Base-by-base conservation (phyloP, 495 filamentous ascomycete genomes). In the Acidomyces sp. region DNA sequence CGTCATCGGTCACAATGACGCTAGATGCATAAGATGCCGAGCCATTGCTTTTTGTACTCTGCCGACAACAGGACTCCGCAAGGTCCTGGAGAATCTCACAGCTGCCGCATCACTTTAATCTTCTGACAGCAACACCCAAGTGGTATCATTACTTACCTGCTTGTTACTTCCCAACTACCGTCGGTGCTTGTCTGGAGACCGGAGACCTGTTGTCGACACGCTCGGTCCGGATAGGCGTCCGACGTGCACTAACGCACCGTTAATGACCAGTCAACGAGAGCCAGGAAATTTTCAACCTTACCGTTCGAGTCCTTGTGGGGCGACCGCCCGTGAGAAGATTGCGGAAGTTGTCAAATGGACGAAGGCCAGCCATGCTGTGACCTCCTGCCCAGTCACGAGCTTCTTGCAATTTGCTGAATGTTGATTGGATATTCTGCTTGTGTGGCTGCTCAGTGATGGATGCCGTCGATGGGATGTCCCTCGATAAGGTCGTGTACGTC, bases 81-180 rank as follows among this genome's bases (percentile, higher is more conserved):
- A 43, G 31, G 37, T 37, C 31, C 30, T 43, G 41, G 6, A 37
- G 20, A 13, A 43, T 19, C 20, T 43, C 41, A 24, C 21, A 35
- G 41, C 41, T 43, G 28, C 3, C 2, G 11, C 12, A 15, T n/a
- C n/a, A n/a, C n/a, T n/a, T n/a, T n/a, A n/a, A n/a, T n/a, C n/a
- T n/a, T n/a, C n/a, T n/a, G n/a, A n/a, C n/a, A n/a, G n/a, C n/a
- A n/a, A n/a, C n/a, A n/a, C n/a, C n/a, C n/a, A n/a, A n/a, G n/a
- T n/a, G n/a, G n/a, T n/a, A n/a, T n/a, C 15, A 9, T 16, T n/a
- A 23, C 19, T 29, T 19, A 43, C 41, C 41, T 28, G 22, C 37
- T 30, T 20, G 35, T 31, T 33, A 43, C 9, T 29, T 36, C 41
- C 10, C 30, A 36, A 25, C 41, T 43, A 15, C 37, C 41, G 15